A percentile compares a stretch with the other conserved stretches of the same genome.
Conservation (phyloP, 169 alveolate genomes). For the Eimeria brunetti region DNA sequence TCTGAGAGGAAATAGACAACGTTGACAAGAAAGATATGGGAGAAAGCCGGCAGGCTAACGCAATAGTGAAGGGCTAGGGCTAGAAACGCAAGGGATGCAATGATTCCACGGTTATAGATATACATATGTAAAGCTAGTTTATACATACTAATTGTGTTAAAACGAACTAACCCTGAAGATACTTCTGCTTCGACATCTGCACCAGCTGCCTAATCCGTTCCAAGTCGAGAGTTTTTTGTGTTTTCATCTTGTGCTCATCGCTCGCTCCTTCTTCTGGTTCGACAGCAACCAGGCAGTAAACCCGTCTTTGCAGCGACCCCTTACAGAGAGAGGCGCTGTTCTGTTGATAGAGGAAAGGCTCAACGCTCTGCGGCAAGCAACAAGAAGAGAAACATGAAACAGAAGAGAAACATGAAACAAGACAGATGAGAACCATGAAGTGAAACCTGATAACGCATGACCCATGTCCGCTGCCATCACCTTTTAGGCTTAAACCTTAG, state of each 20-base stretch:
- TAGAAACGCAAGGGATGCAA: background rate
- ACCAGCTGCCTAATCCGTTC: constrained; percentile 28
- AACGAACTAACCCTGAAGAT: constrained; percentile 10
- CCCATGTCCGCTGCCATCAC: background rate
- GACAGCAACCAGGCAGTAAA: constrained; percentile 54
- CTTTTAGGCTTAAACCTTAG: background rate
- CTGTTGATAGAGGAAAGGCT: constrained; percentile 69
- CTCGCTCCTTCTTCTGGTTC: constrained; percentile 21
- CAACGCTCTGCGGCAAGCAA: constrained; percentile 33
- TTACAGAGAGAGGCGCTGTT: constrained; percentile 54
- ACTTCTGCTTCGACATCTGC: constrained; percentile 30
- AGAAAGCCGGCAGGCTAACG: background rate
- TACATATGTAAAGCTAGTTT: too few species aligned
- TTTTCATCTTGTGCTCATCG: background rate
- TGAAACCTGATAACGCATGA: background rate
- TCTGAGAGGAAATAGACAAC: background rate
- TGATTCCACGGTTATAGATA: too few species aligned
- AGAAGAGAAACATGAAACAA: background rate
- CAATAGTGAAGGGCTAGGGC: background rate
- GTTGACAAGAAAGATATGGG: background rate
- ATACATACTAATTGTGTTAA: background rate
- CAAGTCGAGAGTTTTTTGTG: constrained; percentile 8
- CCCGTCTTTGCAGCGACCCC: constrained; percentile 64
- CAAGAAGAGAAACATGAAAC: background rate
- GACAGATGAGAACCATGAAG: background rate